Conservation (phyloP, 257 asterid species). For the Nicotiana tomentosiformis region DNA sequence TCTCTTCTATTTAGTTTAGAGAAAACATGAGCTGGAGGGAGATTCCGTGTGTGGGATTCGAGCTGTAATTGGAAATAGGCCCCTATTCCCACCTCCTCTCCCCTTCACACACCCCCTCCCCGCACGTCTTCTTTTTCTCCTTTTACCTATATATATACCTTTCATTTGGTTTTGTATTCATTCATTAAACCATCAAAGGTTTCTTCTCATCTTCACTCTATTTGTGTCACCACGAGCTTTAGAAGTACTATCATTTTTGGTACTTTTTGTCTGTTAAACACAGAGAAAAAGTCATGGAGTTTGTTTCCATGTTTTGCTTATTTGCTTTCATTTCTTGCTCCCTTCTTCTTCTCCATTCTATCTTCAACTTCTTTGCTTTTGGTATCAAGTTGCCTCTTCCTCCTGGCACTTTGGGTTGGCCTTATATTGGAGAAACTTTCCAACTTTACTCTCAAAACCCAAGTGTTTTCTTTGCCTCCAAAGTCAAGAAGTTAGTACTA, state of each 20-base stretch:
- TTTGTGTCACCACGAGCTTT: neutral
- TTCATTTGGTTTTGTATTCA: neutral
- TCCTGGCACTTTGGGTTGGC: constrained; percentile 86
- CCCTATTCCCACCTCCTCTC: neutral
- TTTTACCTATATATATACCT: constrained; percentile 34
- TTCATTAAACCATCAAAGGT: constrained; percentile 3
- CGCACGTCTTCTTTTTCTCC: neutral
- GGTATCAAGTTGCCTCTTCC: constrained; percentile 50
- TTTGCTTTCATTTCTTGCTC: constrained; percentile 10
- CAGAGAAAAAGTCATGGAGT: constrained; percentile 30
- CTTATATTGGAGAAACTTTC: constrained; percentile 75
- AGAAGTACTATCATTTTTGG: neutral
- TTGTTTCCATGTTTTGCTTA: constrained; percentile 16
- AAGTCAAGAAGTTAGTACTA: constrained; percentile 56
- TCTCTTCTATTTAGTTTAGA: constrained; percentile 7
- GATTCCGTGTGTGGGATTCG: constrained; percentile 60
- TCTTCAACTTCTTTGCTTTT: constrained; percentile 25
- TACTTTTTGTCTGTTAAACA: neutral
- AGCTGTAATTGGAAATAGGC: constrained; percentile 53
- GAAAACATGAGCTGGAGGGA: constrained; percentile 55
- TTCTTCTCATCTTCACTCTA: neutral
- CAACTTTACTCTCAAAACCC: constrained; percentile 76
- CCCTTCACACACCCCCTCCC: neutral
- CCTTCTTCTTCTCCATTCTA: constrained; percentile 13
- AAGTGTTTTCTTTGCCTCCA: constrained; percentile 62